phyloP scores from a whole-genome alignment of 2,329 filamentous ascomycete genomes.

The Sporothrix globosa region DNA sequence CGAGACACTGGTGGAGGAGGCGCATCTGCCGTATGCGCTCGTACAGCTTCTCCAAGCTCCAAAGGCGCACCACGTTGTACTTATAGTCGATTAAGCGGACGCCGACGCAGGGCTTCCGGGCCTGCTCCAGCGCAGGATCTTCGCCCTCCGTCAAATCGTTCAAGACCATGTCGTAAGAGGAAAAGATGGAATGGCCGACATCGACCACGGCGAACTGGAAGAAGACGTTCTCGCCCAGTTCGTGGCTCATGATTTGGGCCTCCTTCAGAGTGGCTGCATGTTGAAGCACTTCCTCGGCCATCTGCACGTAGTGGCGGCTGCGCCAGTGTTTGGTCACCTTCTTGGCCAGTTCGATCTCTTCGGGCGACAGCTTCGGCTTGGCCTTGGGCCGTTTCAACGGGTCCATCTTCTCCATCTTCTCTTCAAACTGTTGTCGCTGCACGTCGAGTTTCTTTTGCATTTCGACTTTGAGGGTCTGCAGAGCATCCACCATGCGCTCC shows the following conservation, averaged over 20 bases:
- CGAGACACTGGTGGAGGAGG: conserved; percentile 94
- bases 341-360: conserved; percentile 71
- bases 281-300: conserved; percentile 90
- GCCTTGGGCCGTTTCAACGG: conserved; percentile 64
- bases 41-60: conserved; percentile 91
- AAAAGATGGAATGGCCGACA: conserved; percentile 82
- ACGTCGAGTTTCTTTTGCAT: conserved; percentile 84
- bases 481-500: conserved; percentile 77
- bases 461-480: conserved; percentile 78
- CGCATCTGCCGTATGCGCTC: conserved; percentile 89
- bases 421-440: conserved; percentile 83
- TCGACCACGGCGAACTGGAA: conserved; percentile 96
- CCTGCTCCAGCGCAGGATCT: conserved; percentile 77
- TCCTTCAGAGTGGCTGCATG: conserved; percentile 89
- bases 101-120: conserved; percentile 86
- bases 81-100: conserved; percentile 91
- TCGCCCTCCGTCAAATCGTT: conserved; percentile 87
- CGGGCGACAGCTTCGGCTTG: conserved; percentile 67
- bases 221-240: conserved; percentile 87
- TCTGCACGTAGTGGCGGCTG: conserved; percentile 82
- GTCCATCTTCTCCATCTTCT: conserved; percentile 76
- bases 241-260: conserved; percentile 96
- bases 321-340: conserved; percentile 75
- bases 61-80: conserved; percentile 81
- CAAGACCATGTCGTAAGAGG: conserved; percentile 94